Evolutionary conservation across 192 early-diverging fungal genomes (phyloP), one percentile per base, ranked within the genome.

Genomic region (Backusella sp.): DNA sequence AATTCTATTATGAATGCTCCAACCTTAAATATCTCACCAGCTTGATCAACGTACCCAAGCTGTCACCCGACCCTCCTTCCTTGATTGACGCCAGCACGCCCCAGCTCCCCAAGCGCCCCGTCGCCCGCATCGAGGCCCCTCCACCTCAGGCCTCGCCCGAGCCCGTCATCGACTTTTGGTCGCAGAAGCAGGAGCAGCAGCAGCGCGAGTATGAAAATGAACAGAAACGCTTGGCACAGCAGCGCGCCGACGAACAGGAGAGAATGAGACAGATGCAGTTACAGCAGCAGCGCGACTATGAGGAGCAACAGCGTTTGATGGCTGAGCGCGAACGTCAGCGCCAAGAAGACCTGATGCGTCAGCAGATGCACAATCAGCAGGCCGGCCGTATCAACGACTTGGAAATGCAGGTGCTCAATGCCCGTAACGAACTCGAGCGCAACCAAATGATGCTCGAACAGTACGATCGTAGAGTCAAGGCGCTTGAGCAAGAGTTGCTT

Each of bases 1-100:
- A 91, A 74, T 99, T 98, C 81, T 99, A 99, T 86, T 88, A 91
- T 79, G 93, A 97, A 65, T 96, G 95, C 83, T 91, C 91, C 44
- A 92, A 92, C 66, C 80, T 98, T 28, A 90, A 90, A 76, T 99
- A 98, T 81, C 82, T 99, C 62, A 97, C 96, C n/a, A 95, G 93
- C 59, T 87, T 99, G 70, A 96, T 98, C 74, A 90, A 85, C 36
- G 94, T 99, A 21, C 98, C 98, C 30, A 90, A 88, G 70, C 83
- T 99, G 41, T 87, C 93, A 4, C 88, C 87, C 79, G 88, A 95
- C 67, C 92, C 96, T 73, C 94, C 96, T 70, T 91, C 92, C 75
- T 91, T 99, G 66, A 85, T 96, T 34, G 94, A 91, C 11, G 83
- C 89, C 59, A 87, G 84, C 36, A 88, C 91, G 9, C 91, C 95